These are phyloP conservation scores for Mortierella sp. DNA, from an alignment of 371 early-diverging fungal species.

Conservation along the genomic window DNA sequence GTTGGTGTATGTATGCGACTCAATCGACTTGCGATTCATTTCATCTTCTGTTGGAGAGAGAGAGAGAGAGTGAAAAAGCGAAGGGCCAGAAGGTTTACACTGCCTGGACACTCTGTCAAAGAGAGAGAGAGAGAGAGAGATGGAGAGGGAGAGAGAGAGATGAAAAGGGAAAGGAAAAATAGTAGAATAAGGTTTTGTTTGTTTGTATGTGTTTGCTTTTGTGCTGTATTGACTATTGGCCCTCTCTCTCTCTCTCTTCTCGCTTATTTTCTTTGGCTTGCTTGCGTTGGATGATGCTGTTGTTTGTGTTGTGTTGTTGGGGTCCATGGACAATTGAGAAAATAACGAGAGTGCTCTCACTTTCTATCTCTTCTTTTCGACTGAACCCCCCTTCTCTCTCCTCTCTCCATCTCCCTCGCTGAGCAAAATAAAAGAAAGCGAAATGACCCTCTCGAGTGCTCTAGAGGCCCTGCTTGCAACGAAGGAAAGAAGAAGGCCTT, in stretches of 20 bases:
- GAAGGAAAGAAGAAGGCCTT: not conserved
- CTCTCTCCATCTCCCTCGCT: not conserved
- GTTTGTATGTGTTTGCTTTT: not conserved
- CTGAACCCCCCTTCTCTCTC: not conserved
- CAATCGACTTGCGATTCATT: not conserved
- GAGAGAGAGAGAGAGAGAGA: not conserved
- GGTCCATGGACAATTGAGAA: not conserved
- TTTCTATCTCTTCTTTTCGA: not conserved
- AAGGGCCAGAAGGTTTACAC: not conserved
- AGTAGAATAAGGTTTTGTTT: conserved; percentile 3
- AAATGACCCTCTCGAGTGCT: not conserved
- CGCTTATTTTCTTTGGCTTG: conserved; percentile 1
- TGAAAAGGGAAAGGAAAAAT: too few relatives aligned
- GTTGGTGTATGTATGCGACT: not conserved
- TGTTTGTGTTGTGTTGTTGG: not conserved
- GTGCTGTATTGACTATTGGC: too few relatives aligned
- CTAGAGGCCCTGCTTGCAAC: not conserved
- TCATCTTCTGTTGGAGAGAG: not conserved
- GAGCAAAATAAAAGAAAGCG: not conserved
- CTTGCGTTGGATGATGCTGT: not conserved
- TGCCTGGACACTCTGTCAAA: not conserved
- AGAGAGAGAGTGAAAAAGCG: not conserved
- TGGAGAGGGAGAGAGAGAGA: not conserved
- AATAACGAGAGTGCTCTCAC: not conserved
- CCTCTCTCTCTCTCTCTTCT: not conserved